Evolutionary conservation across 495 filamentous ascomycete species (phyloP).

Genomic region (Tricharina praecox): DNA sequence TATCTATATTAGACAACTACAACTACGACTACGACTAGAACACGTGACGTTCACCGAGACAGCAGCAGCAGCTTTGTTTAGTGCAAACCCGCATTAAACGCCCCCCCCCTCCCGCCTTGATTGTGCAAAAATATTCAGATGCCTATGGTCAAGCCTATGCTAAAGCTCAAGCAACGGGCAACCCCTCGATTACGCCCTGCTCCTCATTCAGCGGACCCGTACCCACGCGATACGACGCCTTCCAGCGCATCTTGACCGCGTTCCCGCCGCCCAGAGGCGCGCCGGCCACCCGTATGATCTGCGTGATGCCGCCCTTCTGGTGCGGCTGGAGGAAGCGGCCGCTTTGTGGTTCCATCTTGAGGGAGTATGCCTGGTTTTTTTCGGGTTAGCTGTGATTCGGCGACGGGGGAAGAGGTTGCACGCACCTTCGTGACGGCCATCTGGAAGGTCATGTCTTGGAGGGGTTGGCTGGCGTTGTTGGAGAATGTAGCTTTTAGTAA

Average conservation of each 20-base stretch:
- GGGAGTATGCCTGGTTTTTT: constrained; percentile 25
- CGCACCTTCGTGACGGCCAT: constrained; percentile 82
- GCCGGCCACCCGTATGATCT: constrained; percentile 62
- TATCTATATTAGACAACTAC: no score
- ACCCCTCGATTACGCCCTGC: constrained; percentile 73
- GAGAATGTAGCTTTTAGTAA: constrained; percentile 52
- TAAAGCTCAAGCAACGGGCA: constrained; percentile 47
- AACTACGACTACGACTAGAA: no score
- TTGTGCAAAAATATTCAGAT: no score
- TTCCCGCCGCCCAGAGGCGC: constrained; percentile 53
- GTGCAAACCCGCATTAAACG: no score
- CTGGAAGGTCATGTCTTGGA: constrained; percentile 75
- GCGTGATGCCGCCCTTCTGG: constrained; percentile 62
- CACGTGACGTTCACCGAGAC: no score
- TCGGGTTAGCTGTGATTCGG: no score
- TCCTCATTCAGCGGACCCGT: constrained; percentile 46
- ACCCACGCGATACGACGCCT: constrained; percentile 59
- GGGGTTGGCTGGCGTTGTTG: constrained; percentile 51
- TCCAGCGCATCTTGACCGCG: constrained; percentile 74
- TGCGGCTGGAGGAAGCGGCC: constrained; percentile 55
- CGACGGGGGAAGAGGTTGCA: no score
- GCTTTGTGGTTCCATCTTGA: constrained; percentile 69
- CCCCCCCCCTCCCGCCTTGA: no score
- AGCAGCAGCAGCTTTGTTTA: no score
- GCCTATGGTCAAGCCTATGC: no score